phyloP scores from a whole-genome alignment of 176 grass and related monocot genomes.

The Neostapfia colusana region DNA sequence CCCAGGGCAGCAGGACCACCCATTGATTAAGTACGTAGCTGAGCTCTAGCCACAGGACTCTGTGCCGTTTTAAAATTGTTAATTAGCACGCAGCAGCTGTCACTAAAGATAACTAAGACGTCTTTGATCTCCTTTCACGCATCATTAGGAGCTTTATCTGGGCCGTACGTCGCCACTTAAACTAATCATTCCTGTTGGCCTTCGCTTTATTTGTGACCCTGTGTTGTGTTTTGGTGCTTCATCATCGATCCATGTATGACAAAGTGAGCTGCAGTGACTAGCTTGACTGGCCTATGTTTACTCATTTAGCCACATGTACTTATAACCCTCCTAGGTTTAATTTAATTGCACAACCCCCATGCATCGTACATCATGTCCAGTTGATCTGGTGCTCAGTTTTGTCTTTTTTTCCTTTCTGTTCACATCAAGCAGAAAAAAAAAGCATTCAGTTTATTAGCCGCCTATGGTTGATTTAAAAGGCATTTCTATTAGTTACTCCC shows the following conservation, averaged over 20 bases:
- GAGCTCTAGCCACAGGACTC: slow-evolving; percentile 36
- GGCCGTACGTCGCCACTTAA: slow-evolving; percentile 17
- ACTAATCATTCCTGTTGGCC: background rate
- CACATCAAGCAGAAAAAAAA: background rate
- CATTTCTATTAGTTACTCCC: too few species aligned
- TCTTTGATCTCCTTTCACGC: slow-evolving; percentile 49
- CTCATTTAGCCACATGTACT: background rate
- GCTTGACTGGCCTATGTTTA: background rate
- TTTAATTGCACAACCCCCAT: background rate
- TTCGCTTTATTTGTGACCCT: background rate
- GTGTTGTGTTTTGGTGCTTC: background rate
- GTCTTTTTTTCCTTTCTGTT: background rate
- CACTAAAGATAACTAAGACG: slow-evolving; percentile 46
- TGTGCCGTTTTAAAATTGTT: slow-evolving; percentile 24
- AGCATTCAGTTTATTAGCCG: background rate
- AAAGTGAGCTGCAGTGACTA: background rate
- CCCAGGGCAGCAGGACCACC: slow-evolving; percentile 38
- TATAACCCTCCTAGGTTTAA: background rate
- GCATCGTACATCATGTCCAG: background rate
- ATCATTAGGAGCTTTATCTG: slow-evolving; percentile 55
- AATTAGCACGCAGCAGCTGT: slow-evolving; percentile 14
- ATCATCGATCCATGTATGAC: background rate
- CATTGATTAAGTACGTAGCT: slow-evolving; percentile 36
- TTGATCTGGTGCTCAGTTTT: background rate
- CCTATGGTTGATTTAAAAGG: background rate